These are phyloP conservation scores for Evernia prunastri DNA, from an alignment of 495 filamentous ascomycete genomes.

Conservation along the genomic window DNA sequence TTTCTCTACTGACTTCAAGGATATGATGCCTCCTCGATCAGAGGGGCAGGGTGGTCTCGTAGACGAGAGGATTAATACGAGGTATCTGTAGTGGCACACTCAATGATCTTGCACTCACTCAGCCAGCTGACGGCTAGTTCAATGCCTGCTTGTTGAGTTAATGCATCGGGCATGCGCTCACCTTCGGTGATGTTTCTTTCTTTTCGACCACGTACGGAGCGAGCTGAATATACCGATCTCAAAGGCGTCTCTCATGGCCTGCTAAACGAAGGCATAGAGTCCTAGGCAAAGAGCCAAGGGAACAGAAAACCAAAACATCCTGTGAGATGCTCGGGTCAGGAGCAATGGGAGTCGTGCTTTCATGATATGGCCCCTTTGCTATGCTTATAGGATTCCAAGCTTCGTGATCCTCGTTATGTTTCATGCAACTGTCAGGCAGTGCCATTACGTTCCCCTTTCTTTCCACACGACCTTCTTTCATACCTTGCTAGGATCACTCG, in stretches of 20 bases:
- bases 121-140: not conserved
- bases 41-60: too few species aligned
- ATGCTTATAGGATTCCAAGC: not conserved
- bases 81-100: not conserved
- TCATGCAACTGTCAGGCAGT: not conserved
- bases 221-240: not conserved
- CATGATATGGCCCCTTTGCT: not conserved
- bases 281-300: not conserved
- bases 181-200: not conserved
- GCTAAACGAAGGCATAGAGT: not conserved
- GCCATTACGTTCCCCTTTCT: not conserved
- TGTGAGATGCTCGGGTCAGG: not conserved
- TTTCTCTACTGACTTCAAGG: too few species aligned
- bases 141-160: too few species aligned
- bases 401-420: not conserved
- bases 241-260: not conserved
- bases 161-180: not conserved
- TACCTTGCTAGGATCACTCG: conserved; percentile 19
- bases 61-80: not conserved
- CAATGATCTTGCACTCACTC: not conserved
- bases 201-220: not conserved
- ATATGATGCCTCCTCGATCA: too few species aligned
- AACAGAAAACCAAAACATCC: not conserved
- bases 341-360: not conserved
- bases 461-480: not conserved